Percentiles rank a stretch among this genome's conserved stretches.
Evolutionary conservation across 768 basidiomycete species (phyloP).

Genomic region (Pulveroboletus sp.): DNA sequence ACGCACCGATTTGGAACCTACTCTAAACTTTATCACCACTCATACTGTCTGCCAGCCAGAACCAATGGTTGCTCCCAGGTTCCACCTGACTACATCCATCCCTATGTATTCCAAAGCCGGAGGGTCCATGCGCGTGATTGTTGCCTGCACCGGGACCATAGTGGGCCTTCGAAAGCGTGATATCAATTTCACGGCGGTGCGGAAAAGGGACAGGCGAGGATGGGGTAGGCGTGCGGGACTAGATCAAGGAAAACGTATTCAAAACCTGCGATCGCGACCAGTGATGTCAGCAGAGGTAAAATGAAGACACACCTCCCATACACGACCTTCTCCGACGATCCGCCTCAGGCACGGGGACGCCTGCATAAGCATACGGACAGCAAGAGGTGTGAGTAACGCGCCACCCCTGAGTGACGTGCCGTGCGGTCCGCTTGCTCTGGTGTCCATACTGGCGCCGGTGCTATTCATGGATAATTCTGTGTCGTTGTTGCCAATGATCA

Average conservation of each 20-base stretch:
- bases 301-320: constrained; percentile 48
- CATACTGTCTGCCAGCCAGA: constrained; percentile 16
- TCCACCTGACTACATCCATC: constrained; percentile 20
- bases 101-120: constrained; percentile 14
- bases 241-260: background rate
- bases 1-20: background rate
- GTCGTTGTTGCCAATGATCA: constrained; percentile 15
- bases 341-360: constrained; percentile 34
- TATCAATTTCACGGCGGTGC: constrained; percentile 6
- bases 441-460: background rate
- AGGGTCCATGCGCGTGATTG: constrained; percentile 11
- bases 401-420: background rate
- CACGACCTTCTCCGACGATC: constrained; percentile 45
- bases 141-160: constrained; percentile 11
- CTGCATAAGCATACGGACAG: constrained; percentile 42
- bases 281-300: background rate
- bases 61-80: constrained; percentile 19
- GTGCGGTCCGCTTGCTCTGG: background rate
- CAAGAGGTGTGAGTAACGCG: constrained; percentile 39
- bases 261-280: background rate
- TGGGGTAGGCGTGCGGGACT: constrained; percentile 15
- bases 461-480: background rate
- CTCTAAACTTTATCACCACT: constrained; percentile 3
- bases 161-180: constrained; percentile 8
- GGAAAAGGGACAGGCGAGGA: constrained; percentile 7